Evolutionary conservation across 345 rosid genomes (phyloP), one percentile per base, ranked within the genome.

Genomic region (Sonneratia caseolaris): DNA sequence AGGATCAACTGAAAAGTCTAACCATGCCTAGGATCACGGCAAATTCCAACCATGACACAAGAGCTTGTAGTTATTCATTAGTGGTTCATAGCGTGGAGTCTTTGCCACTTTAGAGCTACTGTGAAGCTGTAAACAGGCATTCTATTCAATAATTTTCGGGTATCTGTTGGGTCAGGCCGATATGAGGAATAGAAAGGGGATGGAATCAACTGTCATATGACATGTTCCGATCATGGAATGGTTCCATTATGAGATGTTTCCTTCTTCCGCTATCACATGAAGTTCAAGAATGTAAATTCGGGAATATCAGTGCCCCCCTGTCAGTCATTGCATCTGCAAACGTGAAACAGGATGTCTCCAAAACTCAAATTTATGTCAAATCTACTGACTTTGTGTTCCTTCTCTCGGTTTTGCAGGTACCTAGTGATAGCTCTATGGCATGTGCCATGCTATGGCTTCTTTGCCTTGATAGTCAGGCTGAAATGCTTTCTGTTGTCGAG

Each of bases 361-460:
- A 51, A 22, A 8, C 71, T 32, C 55, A 69, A 64, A 27, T 27
- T 49, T n/a, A 14, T 18, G 27, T 10, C 56, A 27, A 70, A 62
- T 62, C 18, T 62, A 0, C 12, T 62, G 37, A 62, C 38, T 5
- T 32, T 13, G 16, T 27, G 32, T 27, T 66, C 61, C 70, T 24
- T 59, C 37, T 57, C 3, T 67, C 13, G 42, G 43, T 18, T 73
- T 57, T 77, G 65, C 90, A 92, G 99, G 99, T 95, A 92, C 74
- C 24, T 84, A 38, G 96, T 84, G 55, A 88, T 89, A 68, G 90
- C 92, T 16, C 45, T 84, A 79, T 71, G 84, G 90, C 89, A 89
- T 71, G 7, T 90, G 68, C 90, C 92, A 0, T 92, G 96, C 80
- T 95, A 83, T 4, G 83, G 86, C 18, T 56, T 92, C 73, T 95